phyloP scores from a whole-genome alignment of 768 basidiomycete species.

The Boletus speciosus region DNA sequence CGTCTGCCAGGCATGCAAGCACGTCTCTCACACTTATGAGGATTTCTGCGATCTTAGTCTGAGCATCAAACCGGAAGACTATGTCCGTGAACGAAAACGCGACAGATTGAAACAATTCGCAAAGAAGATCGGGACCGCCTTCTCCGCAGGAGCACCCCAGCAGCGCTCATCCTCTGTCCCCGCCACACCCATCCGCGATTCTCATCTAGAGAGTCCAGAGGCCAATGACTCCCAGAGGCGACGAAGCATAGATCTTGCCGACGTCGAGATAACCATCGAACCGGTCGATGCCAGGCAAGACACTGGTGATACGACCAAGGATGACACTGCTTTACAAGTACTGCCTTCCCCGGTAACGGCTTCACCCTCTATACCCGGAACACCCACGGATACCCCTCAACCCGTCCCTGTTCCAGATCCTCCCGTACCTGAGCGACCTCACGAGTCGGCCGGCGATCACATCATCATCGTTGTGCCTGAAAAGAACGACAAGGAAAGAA shows the following conservation, averaged over 20 bases:
- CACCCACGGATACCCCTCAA: constrained; percentile 10
- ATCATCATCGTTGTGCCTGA: constrained; percentile 36
- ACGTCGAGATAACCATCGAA: constrained; percentile 32
- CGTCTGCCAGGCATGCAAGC: constrained; percentile 92
- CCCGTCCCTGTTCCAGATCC: constrained; percentile 4
- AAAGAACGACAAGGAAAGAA: constrained; percentile 37
- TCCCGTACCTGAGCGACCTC: not conserved
- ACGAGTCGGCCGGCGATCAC: constrained; percentile 25
- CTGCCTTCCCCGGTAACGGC: constrained; percentile 2
- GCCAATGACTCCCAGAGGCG: constrained; percentile 26
- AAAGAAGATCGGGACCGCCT: constrained; percentile 45
- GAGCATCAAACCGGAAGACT: constrained; percentile 82
- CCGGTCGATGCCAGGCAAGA: constrained; percentile 4
- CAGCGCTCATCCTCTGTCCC: constrained; percentile 62
- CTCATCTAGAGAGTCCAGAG: constrained; percentile 31
- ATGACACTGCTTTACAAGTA: not conserved
- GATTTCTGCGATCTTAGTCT: constrained; percentile 93
- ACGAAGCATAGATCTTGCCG: constrained; percentile 31
- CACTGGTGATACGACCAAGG: not conserved
- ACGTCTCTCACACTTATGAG: constrained; percentile 75
- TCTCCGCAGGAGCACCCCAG: constrained; percentile 28
- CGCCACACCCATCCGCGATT: constrained; percentile 33
- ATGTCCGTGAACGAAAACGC: constrained; percentile 66
- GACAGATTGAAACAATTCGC: constrained; percentile 75
- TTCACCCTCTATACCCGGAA: constrained; percentile 15